These are phyloP conservation scores for Parafenestella ontariensis DNA, from an alignment of 2,329 filamentous ascomycete genomes.

Conservation along the genomic window DNA sequence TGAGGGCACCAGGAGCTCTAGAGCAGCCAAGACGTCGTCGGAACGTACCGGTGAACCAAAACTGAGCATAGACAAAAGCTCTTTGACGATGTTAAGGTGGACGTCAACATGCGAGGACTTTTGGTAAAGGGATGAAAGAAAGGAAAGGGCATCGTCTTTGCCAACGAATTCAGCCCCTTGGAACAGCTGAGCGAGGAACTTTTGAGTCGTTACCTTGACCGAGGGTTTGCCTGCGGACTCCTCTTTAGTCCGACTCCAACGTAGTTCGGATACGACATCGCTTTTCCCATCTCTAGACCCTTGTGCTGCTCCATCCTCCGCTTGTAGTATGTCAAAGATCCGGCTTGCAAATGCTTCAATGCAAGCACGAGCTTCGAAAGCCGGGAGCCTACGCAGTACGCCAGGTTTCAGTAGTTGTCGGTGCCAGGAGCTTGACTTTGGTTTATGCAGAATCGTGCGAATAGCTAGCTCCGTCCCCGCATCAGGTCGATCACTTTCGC, in stretches of 20 bases:
- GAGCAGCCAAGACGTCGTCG: constrained; percentile 25
- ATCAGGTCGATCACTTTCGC: constrained; percentile 39
- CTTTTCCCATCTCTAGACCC: neutral
- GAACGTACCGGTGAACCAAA: neutral
- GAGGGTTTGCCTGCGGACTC: constrained; percentile 5
- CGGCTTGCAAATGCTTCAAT: constrained; percentile 36
- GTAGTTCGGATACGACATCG: neutral
- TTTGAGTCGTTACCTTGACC: constrained; percentile 54
- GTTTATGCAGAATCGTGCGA: constrained; percentile 37
- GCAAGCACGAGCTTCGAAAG: constrained; percentile 36
- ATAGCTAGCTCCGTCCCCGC: constrained; percentile 39
- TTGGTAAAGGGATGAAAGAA: constrained; percentile 40
- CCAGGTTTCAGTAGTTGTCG: constrained; percentile 41
- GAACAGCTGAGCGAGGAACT: constrained; percentile 51
- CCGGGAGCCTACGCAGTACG: constrained; percentile 44
- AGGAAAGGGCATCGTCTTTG: constrained; percentile 32
- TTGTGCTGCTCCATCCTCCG: constrained; percentile 4
- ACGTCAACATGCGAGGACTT: constrained; percentile 49
- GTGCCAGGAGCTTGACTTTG: constrained; percentile 54
- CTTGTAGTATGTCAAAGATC: constrained; percentile 39
- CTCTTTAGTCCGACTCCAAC: neutral
- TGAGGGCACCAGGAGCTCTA: constrained; percentile 42
- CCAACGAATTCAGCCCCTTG: constrained; percentile 43
- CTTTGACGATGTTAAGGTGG: constrained; percentile 41
- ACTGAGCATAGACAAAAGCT: constrained; percentile 40